A percentile compares a stretch with the other conserved stretches of the same genome.
Conservation (phyloP, 768 basidiomycete species). For the Mycena rosella region DNA sequence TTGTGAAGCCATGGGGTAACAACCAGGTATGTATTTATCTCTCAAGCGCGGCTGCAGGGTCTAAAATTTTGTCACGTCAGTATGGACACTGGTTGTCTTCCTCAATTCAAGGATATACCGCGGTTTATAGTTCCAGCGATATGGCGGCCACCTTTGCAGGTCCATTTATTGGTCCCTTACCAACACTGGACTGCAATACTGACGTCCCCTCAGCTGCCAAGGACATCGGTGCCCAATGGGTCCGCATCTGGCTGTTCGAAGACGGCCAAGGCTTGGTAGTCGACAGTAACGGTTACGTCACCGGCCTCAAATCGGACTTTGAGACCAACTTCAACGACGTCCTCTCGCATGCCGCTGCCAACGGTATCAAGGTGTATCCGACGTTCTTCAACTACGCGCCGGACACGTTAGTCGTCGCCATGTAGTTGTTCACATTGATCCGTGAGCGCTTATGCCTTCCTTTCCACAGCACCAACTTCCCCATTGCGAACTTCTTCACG, state of each 20-base stretch:
- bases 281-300: slow-evolving; percentile 2
- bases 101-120: slow-evolving; percentile 9
- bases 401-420: slow-evolving; percentile 2
- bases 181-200: not conserved
- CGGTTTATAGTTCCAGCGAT: slow-evolving; percentile 8
- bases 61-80: not conserved
- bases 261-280: slow-evolving; percentile 12
- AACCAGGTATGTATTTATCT: slow-evolving; percentile 1
- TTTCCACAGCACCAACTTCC: slow-evolving; percentile 3
- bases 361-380: slow-evolving; percentile 6
- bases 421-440: slow-evolving; percentile 2
- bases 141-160: slow-evolving; percentile 7
- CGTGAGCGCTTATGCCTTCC: slow-evolving; percentile 7
- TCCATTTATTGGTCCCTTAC: slow-evolving; percentile 6
- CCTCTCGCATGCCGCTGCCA: slow-evolving; percentile 6
- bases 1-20: slow-evolving; percentile 3
- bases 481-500: slow-evolving; percentile 5
- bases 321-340: slow-evolving; percentile 5
- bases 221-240: slow-evolving; percentile 13
- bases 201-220: slow-evolving; percentile 11
- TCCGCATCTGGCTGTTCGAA: slow-evolving; percentile 12
- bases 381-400: slow-evolving; percentile 6
- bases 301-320: slow-evolving; percentile 6
- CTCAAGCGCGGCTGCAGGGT: not conserved
- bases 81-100: slow-evolving; percentile 8